phyloP scores from a whole-genome alignment of 2,329 filamentous ascomycete genomes.

The Cladophialophora exuberans region DNA sequence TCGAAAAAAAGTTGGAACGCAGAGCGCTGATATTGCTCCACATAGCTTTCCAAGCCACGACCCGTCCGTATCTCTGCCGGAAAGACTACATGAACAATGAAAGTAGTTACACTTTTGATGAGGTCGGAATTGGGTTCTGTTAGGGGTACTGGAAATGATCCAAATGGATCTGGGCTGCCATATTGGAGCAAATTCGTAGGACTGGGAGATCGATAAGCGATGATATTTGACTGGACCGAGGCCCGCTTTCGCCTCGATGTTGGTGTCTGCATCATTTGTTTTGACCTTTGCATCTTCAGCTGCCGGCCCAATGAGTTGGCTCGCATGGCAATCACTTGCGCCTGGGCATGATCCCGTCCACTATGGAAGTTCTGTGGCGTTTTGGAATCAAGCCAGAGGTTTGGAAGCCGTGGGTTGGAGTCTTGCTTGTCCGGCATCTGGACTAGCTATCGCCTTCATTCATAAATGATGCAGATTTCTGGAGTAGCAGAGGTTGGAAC shows the following conservation, averaged over 20 bases:
- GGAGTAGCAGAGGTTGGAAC: too few relatives aligned
- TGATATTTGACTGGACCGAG: too few relatives aligned
- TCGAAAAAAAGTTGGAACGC: not conserved
- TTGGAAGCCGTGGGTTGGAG: too few relatives aligned
- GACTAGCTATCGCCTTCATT: too few relatives aligned
- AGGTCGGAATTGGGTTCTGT: not conserved
- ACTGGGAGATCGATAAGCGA: too few relatives aligned
- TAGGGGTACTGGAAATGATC: not conserved
- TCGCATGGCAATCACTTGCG: not conserved
- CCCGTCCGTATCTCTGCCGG: not conserved
- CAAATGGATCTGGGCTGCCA: not conserved
- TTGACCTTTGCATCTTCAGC: not conserved
- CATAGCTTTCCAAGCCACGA: not conserved
- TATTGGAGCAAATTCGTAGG: not conserved
- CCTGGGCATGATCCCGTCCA: not conserved
- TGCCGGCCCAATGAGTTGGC: not conserved
- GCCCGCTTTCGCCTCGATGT: too few relatives aligned
- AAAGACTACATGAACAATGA: not conserved
- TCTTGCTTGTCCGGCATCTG: too few relatives aligned
- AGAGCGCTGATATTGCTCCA: not conserved
- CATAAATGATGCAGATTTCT: too few relatives aligned
- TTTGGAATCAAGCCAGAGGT: not conserved
- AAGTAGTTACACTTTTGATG: not conserved
- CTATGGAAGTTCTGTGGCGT: not conserved
- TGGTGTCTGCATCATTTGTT: not conserved